Percentiles rank a stretch among this genome's conserved stretches.
These are phyloP conservation scores for Solanum hybrid DNA, from an alignment of 305 asterid genomes.

Conservation along the genomic window DNA sequence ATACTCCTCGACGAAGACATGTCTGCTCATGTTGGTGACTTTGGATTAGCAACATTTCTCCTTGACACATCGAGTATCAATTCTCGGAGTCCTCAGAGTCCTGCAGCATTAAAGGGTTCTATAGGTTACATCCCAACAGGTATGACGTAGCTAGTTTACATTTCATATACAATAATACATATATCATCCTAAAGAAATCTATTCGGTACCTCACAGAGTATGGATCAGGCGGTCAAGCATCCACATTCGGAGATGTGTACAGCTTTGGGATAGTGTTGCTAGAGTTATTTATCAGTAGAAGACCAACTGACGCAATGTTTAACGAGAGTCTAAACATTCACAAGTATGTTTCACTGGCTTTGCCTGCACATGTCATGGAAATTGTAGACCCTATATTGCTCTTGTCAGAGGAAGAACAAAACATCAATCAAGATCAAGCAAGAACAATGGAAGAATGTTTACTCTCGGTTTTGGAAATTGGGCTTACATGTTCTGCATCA, in stretches of 20 bases:
- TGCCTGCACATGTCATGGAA: constrained; percentile 21
- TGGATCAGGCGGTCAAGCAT: constrained; percentile 22
- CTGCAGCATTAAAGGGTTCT: constrained; percentile 33
- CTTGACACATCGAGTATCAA: constrained; percentile 1
- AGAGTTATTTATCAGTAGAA: constrained; percentile 33
- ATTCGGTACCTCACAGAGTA: constrained; percentile 6
- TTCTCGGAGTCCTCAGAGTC: neutral
- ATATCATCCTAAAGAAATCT: neutral
- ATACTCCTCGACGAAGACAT: constrained; percentile 28
- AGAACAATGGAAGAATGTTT: neutral
- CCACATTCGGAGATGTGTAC: constrained; percentile 29
- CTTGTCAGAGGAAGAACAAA: neutral
- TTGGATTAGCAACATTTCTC: constrained; percentile 31
- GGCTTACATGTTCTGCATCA: neutral
- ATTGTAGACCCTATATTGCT: constrained; percentile 14
- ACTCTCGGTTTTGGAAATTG: neutral
- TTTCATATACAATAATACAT: neutral
- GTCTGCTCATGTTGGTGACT: constrained; percentile 34
- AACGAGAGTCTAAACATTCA: constrained; percentile 22
- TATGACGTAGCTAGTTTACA: neutral
- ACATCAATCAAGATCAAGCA: neutral
- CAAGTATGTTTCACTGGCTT: constrained; percentile 22
- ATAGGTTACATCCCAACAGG: constrained; percentile 40
- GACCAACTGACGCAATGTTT: constrained; percentile 26
- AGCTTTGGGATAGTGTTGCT: constrained; percentile 37